Conservation (phyloP, 306 rosid species). For the Gastrolobium bilobum region DNA sequence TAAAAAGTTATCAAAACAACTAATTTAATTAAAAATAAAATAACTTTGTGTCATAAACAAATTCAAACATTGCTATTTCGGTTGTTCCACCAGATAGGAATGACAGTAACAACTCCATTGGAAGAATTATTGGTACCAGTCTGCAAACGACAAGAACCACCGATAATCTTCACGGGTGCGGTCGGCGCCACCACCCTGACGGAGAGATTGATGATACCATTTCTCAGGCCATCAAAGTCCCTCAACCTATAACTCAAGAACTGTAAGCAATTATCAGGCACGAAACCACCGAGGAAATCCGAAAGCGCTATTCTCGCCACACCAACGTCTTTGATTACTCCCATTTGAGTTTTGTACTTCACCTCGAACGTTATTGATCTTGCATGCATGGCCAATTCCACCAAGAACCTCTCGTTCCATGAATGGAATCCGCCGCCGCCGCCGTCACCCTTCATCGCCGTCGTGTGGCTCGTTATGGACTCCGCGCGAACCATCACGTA, state of each 20-base stretch:
- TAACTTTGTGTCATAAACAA: too few relatives aligned
- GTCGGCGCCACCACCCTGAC: constrained; percentile 47
- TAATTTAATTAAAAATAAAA: too few relatives aligned
- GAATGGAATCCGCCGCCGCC: constrained; percentile 25
- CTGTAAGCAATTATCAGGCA: constrained; percentile 55
- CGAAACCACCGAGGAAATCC: constrained; percentile 49
- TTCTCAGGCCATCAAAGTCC: constrained; percentile 52
- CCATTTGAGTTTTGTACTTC: constrained; percentile 49
- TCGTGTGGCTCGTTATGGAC: constrained; percentile 35
- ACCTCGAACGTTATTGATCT: constrained; percentile 55
- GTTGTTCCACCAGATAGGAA: constrained; percentile 36
- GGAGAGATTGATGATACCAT: constrained; percentile 65
- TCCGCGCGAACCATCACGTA: constrained; percentile 57
- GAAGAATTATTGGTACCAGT: neutral
- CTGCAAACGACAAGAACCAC: neutral
- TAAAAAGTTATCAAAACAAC: too few relatives aligned
- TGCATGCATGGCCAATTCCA: constrained; percentile 52
- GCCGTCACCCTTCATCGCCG: constrained; percentile 43
- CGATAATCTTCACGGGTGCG: neutral
- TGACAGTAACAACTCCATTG: constrained; percentile 21
- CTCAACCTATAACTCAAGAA: constrained; percentile 66
- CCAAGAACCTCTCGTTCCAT: constrained; percentile 61
- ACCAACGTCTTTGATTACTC: constrained; percentile 48
- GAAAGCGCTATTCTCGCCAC: constrained; percentile 57
- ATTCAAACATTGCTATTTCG: neutral